phyloP scores from a whole-genome alignment of 2,329 filamentous ascomycete species.

The Penicillium sclerotigenum region DNA sequence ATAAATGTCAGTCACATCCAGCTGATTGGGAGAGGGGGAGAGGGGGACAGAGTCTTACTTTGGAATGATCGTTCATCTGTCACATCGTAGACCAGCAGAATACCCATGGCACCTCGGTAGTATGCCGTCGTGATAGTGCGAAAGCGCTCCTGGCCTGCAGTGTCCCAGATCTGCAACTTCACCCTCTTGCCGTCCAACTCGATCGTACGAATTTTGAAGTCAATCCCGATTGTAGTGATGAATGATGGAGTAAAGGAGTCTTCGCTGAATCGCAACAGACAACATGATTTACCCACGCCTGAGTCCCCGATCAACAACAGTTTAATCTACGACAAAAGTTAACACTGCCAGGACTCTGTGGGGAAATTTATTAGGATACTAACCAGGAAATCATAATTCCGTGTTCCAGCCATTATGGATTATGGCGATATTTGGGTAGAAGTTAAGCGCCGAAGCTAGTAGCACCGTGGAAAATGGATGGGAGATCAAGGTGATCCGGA shows the following conservation, averaged over 20 bases:
- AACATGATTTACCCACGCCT: slow-evolving; percentile 95
- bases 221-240: slow-evolving; percentile 98
- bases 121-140: slow-evolving; percentile 98
- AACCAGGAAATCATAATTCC: slow-evolving; percentile 99
- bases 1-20: background rate
- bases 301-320: slow-evolving; percentile 95
- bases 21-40: background rate
- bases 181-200: slow-evolving; percentile 98
- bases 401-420: slow-evolving; percentile 79
- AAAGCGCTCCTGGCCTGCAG: slow-evolving; percentile 96
- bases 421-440: slow-evolving; percentile 8
- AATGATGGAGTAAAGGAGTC: slow-evolving; percentile 97
- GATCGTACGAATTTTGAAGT: slow-evolving; percentile 99
- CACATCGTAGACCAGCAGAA: slow-evolving; percentile 95
- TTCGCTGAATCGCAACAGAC: slow-evolving; percentile 92
- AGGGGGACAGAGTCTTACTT: slow-evolving; percentile 69
- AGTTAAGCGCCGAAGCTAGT: slow-evolving; percentile 1
- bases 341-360: background rate
- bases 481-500: background rate
- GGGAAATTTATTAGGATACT: slow-evolving; percentile 32
- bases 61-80: slow-evolving; percentile 95
- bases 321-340: slow-evolving; percentile 68
- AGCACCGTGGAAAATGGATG: background rate
- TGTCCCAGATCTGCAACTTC: slow-evolving; percentile 99
- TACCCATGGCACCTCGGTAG: slow-evolving; percentile 97